Conservation (phyloP, 805 yeast species). For the Wickerhamiella sorbophila region DNA sequence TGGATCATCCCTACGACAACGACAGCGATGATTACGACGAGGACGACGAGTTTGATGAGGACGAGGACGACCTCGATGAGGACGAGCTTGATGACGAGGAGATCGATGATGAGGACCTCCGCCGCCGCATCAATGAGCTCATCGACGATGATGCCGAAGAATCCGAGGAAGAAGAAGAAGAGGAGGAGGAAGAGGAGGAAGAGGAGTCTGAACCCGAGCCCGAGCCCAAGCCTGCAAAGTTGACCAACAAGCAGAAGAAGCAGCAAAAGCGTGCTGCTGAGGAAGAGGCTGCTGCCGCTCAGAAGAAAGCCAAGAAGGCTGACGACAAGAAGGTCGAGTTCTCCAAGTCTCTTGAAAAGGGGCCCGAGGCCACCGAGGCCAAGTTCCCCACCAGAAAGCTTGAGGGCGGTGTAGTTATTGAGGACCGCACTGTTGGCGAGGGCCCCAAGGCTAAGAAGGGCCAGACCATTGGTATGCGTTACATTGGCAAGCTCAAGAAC, state of each 20-base stretch:
- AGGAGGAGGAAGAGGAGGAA: conserved; percentile 9
- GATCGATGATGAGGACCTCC: conserved; percentile 19
- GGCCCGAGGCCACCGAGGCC: conserved; percentile 48
- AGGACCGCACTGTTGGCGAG: conserved; percentile 80
- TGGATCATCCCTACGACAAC: conserved; percentile 87
- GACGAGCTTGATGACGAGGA: conserved; percentile 25
- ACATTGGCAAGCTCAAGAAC: conserved; percentile 92
- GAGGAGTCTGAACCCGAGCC: conserved; percentile 23
- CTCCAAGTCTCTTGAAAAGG: conserved; percentile 83
- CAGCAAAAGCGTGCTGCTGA: conserved; percentile 27
- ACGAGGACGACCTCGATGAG: conserved; percentile 22
- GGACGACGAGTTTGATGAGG: conserved; percentile 31
- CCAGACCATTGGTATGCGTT: conserved; percentile 87
- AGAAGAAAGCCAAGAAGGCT: conserved; percentile 26
- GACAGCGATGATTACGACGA: conserved; percentile 38
- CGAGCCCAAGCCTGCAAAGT: conserved; percentile 5
- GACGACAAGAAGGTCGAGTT: conserved; percentile 74
- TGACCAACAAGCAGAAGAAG: conserved; percentile 11
- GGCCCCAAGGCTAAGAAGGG: conserved; percentile 84
- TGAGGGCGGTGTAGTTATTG: conserved; percentile 85
- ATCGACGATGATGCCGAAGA: conserved; percentile 41
- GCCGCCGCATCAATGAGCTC: conserved; percentile 29
- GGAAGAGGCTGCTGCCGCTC: conserved; percentile 21
- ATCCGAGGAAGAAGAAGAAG: conserved; percentile 50
- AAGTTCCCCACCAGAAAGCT: conserved; percentile 49